Evolutionary conservation across 83 land plant genomes (phyloP), one percentile per base, ranked within the genome.

Genomic region (Diphasiastrum complanatum): DNA sequence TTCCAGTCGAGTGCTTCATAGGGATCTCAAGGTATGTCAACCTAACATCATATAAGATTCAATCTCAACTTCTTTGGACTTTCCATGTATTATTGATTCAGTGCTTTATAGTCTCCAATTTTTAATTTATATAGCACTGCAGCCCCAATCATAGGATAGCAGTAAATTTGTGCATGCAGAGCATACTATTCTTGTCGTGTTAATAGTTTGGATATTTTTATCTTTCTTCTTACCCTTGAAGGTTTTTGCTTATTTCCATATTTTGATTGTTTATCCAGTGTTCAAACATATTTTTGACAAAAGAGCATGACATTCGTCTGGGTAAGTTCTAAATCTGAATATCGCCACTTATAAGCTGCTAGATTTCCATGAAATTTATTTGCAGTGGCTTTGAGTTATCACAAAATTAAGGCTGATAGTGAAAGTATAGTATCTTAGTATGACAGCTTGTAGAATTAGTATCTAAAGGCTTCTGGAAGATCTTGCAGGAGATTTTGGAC

Each of bases 401-500:
- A 47, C 5, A 5, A 5, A 5, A 4, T 19, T n/a, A 5, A 5
- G 5, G 18, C 51, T 5, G 14, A 47, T 5, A 5, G 51, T 5
- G 5, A n/a, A 23, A 25, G 28, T 33, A 22, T 52, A 33, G 3
- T 3, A 25, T 27, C 24, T 27, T 52, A 33, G 38, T 14, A 35
- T 67, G 26, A 18, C 5, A 20, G 19, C 18, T 11, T 19, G 38
- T 40, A 28, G 25, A 38, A n/a, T n/a, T n/a, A n/a, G n/a, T 31
- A 47, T 41, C 4, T 45, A 50, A 63, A 3, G 8, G 0, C 55
- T 0, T 5, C 20, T 26, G 24, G 25, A 4, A 6, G 32, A 22
- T 33, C 49, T n/a, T 81, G 68, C 81, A 90, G 96, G 96, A 56
- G 96, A 86, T 51, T 85, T 85, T 78, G 96, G 96, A 37, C 75